phyloP scores from a whole-genome alignment of 1,284 basidiomycete species.

The Schizopora paradoxa region DNA sequence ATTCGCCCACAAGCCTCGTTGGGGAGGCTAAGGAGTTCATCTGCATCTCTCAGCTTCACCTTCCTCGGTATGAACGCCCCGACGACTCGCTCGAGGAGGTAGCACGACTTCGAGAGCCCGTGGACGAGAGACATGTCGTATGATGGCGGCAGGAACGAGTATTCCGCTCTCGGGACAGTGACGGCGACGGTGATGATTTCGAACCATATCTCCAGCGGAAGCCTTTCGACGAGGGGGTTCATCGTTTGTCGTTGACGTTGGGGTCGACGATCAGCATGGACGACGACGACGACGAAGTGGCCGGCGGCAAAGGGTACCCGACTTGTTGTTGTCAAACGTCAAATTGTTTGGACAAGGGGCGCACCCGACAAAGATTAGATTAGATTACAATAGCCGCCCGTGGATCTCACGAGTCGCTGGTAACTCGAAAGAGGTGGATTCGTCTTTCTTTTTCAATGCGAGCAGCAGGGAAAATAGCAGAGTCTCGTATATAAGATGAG shows the following conservation, averaged over 20 bases:
- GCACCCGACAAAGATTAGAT: background rate
- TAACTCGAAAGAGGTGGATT: no score
- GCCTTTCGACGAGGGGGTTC: background rate
- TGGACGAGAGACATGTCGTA: slow-evolving; percentile 4
- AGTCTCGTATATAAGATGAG: no score
- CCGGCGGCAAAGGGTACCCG: background rate
- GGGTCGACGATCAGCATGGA: no score
- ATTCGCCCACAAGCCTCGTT: background rate
- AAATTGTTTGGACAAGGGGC: background rate
- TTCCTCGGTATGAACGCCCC: background rate
- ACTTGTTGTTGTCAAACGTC: background rate
- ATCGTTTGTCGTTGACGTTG: background rate
- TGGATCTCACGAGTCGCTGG: background rate
- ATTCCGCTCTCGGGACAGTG: background rate
- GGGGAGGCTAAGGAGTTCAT: background rate
- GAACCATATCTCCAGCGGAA: slow-evolving; percentile 8
- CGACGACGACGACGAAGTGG: background rate
- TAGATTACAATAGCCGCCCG: background rate
- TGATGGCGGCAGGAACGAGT: slow-evolving; percentile 7
- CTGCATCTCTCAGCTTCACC: background rate
- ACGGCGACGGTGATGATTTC: slow-evolving; percentile 4
- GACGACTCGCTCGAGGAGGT: background rate
- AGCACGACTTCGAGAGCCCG: slow-evolving; percentile 4
- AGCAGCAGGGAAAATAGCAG: no score
- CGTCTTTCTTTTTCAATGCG: no score